A percentile compares a stretch with the other conserved stretches of the same genome.
Evolutionary conservation across 495 filamentous ascomycete genomes (phyloP).

Genomic region (Haplographium delicatum): DNA sequence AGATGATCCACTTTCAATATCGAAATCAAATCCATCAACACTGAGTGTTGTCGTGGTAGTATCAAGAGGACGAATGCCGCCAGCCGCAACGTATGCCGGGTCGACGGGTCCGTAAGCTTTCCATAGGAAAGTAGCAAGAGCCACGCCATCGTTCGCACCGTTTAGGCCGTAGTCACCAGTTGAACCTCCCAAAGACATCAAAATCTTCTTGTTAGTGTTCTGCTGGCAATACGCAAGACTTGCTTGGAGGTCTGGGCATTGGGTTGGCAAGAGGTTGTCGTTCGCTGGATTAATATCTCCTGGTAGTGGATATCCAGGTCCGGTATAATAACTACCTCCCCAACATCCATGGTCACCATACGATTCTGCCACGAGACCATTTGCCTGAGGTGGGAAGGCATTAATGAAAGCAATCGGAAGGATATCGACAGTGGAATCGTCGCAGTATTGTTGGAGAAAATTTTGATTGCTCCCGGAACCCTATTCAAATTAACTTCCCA

Average conservation of each 20-base stretch:
- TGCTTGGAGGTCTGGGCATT: conserved; percentile 30
- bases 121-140: conserved; percentile 60
- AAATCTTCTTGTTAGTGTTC: conserved; percentile 52
- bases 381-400: conserved; percentile 50
- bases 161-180: conserved; percentile 26
- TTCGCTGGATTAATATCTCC: conserved; percentile 18
- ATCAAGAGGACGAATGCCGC: conserved; percentile 37
- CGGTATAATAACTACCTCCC: no score
- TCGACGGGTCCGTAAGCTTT: conserved; percentile 53
- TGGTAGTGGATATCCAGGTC: no score
- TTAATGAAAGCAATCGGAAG: conserved; percentile 65
- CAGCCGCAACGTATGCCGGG: conserved; percentile 30
- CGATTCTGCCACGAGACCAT: conserved; percentile 54
- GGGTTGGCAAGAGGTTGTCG: conserved; percentile 23
- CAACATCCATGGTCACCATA: conserved; percentile 61
- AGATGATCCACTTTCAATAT: conserved; percentile 34
- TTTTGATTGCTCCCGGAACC: conserved; percentile 42
- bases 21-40: conserved; percentile 59
- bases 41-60: conserved; percentile 37
- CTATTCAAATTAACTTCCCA: conserved; percentile 20
- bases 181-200: conserved; percentile 59
- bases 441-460: conserved; percentile 51
- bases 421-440: conserved; percentile 55
- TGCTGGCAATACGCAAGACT: conserved; percentile 48
- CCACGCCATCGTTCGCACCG: conserved; percentile 42